Percentiles rank a stretch among this genome's conserved stretches.
Evolutionary conservation across 305 asterid species (phyloP).

Genomic region (Andrographis paniculata): DNA sequence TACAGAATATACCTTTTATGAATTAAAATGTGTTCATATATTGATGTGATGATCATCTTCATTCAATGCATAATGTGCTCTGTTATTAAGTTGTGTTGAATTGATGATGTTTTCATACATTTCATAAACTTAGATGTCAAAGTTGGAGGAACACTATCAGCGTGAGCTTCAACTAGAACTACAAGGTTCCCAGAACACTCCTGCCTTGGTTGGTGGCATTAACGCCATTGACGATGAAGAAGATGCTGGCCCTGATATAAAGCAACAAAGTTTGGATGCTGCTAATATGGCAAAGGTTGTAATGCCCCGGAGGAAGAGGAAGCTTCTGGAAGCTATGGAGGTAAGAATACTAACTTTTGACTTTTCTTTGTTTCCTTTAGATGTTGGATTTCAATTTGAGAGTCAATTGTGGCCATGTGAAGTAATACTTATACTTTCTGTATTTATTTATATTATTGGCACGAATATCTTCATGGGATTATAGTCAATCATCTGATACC

Average conservation of each 20-base stretch:
- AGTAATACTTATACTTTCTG: too few relatives aligned
- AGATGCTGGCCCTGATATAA: conserved; percentile 29
- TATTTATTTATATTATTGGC: too few relatives aligned
- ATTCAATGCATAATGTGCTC: too few relatives aligned
- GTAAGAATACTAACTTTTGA: conserved; percentile 23
- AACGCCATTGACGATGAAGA: conserved; percentile 31
- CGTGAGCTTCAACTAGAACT: conserved; percentile 58
- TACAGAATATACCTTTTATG: conserved; percentile 15
- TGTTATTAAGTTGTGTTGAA: too few relatives aligned
- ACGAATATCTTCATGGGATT: too few relatives aligned
- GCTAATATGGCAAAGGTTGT: conserved; percentile 33
- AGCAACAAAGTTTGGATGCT: conserved; percentile 51
- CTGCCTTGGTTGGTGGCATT: conserved; percentile 20
- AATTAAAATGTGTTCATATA: too few relatives aligned
- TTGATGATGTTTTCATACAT: too few relatives aligned
- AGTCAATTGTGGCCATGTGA: not conserved
- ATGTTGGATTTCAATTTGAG: not conserved
- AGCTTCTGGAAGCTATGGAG: conserved; percentile 53
- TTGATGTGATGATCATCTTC: too few relatives aligned
- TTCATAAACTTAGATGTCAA: conserved; percentile 71
- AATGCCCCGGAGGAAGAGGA: conserved; percentile 60
- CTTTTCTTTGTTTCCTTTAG: not conserved
- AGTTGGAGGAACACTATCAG: conserved; percentile 47
- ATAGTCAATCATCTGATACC: too few relatives aligned
- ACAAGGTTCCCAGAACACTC: conserved; percentile 31